phyloP scores from a whole-genome alignment of 2,329 filamentous ascomycete species.

The Alternaria metachromatica region DNA sequence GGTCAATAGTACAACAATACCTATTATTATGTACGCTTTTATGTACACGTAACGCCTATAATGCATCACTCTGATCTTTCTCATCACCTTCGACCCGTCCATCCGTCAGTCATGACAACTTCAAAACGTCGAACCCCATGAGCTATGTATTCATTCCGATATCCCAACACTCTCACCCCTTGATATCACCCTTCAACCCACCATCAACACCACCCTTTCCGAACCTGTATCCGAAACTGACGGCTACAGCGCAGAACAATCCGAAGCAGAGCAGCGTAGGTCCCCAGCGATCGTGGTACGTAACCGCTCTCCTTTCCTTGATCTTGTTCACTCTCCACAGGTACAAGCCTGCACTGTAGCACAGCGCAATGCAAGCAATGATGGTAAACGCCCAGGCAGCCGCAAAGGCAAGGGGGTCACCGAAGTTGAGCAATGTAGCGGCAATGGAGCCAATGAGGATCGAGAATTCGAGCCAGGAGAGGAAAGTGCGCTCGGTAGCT shows the following conservation, averaged over 20 bases:
- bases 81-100: background rate
- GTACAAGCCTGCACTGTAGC: slow-evolving; percentile 85
- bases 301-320: slow-evolving; percentile 79
- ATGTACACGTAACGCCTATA: background rate
- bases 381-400: slow-evolving; percentile 78
- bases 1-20: background rate
- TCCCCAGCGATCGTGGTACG: slow-evolving; percentile 89
- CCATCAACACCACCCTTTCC: slow-evolving; percentile 58
- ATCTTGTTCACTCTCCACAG: slow-evolving; percentile 88
- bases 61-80: background rate
- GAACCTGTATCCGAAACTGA: slow-evolving; percentile 85
- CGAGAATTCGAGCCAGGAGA: slow-evolving; percentile 96
- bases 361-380: slow-evolving; percentile 76
- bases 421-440: slow-evolving; percentile 51
- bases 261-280: slow-evolving; percentile 77
- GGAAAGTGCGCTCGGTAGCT: slow-evolving; percentile 92
- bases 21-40: slow-evolving; percentile 1
- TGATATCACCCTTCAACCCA: slow-evolving; percentile 43
- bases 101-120: background rate
- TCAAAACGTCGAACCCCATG: background rate
- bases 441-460: slow-evolving; percentile 77
- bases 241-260: slow-evolving; percentile 73
- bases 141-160: background rate
- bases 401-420: slow-evolving; percentile 44
- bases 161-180: slow-evolving; percentile 1